Evolutionary conservation across 805 yeast species (phyloP), one percentile per base, ranked within the genome.

Genomic region (Candida silvicultrix): DNA sequence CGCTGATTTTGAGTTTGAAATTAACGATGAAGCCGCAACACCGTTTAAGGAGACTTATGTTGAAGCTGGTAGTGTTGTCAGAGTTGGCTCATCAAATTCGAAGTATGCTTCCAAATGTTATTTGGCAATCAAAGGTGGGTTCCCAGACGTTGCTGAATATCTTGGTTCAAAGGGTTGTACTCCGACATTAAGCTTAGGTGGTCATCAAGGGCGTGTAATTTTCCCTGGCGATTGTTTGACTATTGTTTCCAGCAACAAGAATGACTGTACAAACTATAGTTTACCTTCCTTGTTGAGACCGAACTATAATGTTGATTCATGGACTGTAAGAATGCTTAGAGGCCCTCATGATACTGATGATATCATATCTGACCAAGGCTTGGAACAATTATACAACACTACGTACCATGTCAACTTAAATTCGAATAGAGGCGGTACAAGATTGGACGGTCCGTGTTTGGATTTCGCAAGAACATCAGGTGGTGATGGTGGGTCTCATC

Each of bases 401-500:
- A 42, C 43, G 19, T 61, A 57, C 39, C 45, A 44, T 1, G 56
- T 61, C 37, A 61, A 61, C 41, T 51, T 59, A 39, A 61, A 61
- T 40, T 61, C 65, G 2, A 61, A 61, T 42, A 52, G 65, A 49
- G 65, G 65, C 38, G 63, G 64, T 19, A 48, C 52, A 21, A 53
- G 56, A 43, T 41, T 61, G n/a, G 65, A 61, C 48, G 65, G 65
- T 5, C 65, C 65, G 9, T 41, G 49, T 3, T 49, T 59, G 42
- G 38, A 42, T 5, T 61, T 61, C 23, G 43, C 53, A 4, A 49
- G 65, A 45, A 15, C 29, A 5, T 8, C 52, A 32, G 65, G 65
- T 25, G 59, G 62, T 8, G 65, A 61, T 49, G 65, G 65, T 44
- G 65, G 65, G 20, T 55, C 59, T 20, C 64, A 61, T 49, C 64